Percentiles rank a stretch among this genome's conserved stretches.
These are phyloP conservation scores for Hanseniaspora guilliermondii DNA, from an alignment of 805 yeast species.

Conservation along the genomic window DNA sequence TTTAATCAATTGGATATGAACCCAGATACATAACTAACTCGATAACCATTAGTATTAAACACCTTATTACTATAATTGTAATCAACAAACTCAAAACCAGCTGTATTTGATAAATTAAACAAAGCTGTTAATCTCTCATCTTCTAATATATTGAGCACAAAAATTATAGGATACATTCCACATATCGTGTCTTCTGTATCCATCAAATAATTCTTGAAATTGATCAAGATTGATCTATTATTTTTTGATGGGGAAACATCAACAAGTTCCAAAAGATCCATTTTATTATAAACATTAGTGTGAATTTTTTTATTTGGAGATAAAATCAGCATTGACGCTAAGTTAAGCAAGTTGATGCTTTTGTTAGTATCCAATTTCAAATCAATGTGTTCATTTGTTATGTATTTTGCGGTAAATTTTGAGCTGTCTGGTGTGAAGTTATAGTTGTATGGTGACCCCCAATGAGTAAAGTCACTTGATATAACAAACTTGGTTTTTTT, in stretches of 20 bases:
- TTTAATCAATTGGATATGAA: slow-evolving; percentile 24
- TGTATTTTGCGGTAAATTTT: background rate
- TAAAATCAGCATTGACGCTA: slow-evolving; percentile 6
- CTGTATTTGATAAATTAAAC: slow-evolving; percentile 12
- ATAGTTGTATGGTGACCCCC: slow-evolving; percentile 65
- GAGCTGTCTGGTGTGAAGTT: slow-evolving; percentile 25
- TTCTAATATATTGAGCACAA: slow-evolving; percentile 42
- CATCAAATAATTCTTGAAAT: slow-evolving; percentile 59
- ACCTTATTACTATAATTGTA: slow-evolving; percentile 66
- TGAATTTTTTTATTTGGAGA: background rate
- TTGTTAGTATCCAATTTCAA: slow-evolving; percentile 14
- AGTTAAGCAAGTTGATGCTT: slow-evolving; percentile 14
- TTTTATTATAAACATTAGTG: background rate
- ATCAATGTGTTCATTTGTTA: slow-evolving; percentile 14
- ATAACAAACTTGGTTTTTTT: slow-evolving; percentile 50
- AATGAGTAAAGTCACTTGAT: slow-evolving; percentile 89
- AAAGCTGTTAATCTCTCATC: slow-evolving; percentile 15
- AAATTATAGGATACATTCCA: slow-evolving; percentile 72
- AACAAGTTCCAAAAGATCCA: background rate
- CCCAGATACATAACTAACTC: slow-evolving; percentile 89
- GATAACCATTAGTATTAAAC: slow-evolving; percentile 40
- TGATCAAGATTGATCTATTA: background rate
- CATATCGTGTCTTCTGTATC: slow-evolving; percentile 81
- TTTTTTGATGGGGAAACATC: background rate
- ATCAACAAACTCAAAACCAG: slow-evolving; percentile 55